phyloP scores from a whole-genome alignment of 2,329 filamentous ascomycete genomes.

The Hypocreales sp. region DNA sequence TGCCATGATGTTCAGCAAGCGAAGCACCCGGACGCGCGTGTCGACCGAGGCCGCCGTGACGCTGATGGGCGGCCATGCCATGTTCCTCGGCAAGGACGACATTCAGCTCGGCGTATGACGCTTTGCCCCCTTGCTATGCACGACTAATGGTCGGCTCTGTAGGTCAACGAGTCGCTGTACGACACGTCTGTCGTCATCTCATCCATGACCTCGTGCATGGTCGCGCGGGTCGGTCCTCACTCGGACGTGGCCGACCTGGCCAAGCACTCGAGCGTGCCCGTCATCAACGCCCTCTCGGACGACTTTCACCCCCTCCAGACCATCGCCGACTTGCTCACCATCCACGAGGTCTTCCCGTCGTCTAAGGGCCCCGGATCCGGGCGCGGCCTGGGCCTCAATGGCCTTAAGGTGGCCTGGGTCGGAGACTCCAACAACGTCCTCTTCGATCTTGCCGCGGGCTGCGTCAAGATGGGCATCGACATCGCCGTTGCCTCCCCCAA shows the following conservation, averaged over 20 bases:
- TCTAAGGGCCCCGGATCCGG: constrained; percentile 17
- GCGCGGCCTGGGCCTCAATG: constrained; percentile 57
- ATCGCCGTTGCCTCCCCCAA: constrained; percentile 75
- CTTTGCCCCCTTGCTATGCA: constrained; percentile 1
- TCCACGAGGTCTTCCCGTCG: constrained; percentile 60
- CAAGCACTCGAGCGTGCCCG: constrained; percentile 58
- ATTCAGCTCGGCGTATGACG: constrained; percentile 74
- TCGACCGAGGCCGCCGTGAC: constrained; percentile 84
- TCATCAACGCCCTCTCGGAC: constrained; percentile 79
- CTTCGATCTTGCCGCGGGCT: constrained; percentile 81
- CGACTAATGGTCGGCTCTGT: background rate
- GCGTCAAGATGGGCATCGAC: constrained; percentile 73
- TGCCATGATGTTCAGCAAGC: constrained; percentile 94
- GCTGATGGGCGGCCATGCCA: constrained; percentile 80
- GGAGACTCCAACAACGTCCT: constrained; percentile 96
- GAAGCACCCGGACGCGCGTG: constrained; percentile 82
- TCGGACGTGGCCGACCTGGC: constrained; percentile 59
- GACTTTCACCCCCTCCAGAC: constrained; percentile 89
- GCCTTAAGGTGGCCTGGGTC: constrained; percentile 87
- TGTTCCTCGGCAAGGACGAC: constrained; percentile 92
- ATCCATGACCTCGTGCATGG: constrained; percentile 78
- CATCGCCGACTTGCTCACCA: constrained; percentile 85
- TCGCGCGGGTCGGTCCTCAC: constrained; percentile 64
- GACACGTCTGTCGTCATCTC: constrained; percentile 87
- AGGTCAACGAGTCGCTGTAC: constrained; percentile 88